Percentiles rank a stretch among this genome's conserved stretches.
phyloP scores from a whole-genome alignment of 129 eudicot genomes.

The Artemisia annua region DNA sequence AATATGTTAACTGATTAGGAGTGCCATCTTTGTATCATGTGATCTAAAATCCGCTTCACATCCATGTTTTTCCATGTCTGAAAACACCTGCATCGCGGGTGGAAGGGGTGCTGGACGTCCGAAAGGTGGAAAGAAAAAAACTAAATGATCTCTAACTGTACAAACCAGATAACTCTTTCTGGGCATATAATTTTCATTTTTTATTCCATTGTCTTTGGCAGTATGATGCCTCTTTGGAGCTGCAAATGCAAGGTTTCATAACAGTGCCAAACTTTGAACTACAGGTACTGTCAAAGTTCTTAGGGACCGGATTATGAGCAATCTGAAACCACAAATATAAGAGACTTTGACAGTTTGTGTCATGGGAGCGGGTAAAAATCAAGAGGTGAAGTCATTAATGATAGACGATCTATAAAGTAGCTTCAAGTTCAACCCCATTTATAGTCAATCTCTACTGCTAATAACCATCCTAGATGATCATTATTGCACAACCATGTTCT shows the following conservation, averaged over 20 bases:
- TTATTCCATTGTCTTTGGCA: no score
- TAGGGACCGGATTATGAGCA: slow-evolving; percentile 57
- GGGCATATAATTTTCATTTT: no score
- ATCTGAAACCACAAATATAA: slow-evolving; percentile 49
- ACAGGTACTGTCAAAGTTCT: slow-evolving; percentile 62
- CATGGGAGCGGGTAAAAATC: slow-evolving; percentile 60
- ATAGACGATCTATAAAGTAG: slow-evolving; percentile 68
- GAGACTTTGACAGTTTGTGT: slow-evolving; percentile 45
- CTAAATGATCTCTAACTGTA: no score
- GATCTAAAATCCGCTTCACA: slow-evolving; percentile 70
- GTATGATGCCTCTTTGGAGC: no score
- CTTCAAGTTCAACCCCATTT: not conserved
- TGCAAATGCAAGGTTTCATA: no score
- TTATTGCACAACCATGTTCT: slow-evolving; percentile 19
- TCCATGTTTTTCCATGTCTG: slow-evolving; percentile 54
- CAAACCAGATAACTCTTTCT: no score
- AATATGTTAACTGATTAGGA: slow-evolving; percentile 64
- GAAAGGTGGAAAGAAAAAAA: no score
- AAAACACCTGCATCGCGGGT: slow-evolving; percentile 53
- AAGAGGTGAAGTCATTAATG: slow-evolving; percentile 44
- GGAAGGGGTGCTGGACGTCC: no score
- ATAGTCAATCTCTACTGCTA: slow-evolving; percentile 13
- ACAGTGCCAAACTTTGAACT: no score
- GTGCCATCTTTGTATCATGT: slow-evolving; percentile 67
- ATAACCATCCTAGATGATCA: slow-evolving; percentile 10